Conservation (phyloP, 148 eudicot genomes). For the Heliosperma pusillum region DNA sequence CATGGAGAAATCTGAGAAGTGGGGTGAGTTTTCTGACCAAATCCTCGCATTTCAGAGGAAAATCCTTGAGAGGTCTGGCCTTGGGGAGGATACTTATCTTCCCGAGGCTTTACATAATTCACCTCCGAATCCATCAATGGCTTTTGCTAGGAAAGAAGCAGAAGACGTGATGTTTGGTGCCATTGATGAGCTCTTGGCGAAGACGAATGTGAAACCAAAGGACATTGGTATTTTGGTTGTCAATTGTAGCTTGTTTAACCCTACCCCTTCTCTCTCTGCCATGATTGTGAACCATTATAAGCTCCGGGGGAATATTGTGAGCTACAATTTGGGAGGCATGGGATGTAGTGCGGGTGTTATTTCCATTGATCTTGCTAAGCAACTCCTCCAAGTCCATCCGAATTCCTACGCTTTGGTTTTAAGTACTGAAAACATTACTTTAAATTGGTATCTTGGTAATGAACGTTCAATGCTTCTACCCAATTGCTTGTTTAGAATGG, state of each 20-base stretch:
- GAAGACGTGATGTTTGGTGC: slow-evolving; percentile 80
- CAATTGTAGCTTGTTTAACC: slow-evolving; percentile 81
- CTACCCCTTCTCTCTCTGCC: slow-evolving; percentile 70
- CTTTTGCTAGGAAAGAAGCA: slow-evolving; percentile 62
- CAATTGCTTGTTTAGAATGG: slow-evolving; percentile 79
- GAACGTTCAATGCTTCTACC: slow-evolving; percentile 75
- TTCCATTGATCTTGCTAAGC: slow-evolving; percentile 65
- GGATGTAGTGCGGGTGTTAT: slow-evolving; percentile 82
- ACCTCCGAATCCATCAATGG: slow-evolving; percentile 74
- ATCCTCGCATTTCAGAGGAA: slow-evolving; percentile 56
- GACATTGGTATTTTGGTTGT: slow-evolving; percentile 73
- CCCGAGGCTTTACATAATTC: slow-evolving; percentile 60
- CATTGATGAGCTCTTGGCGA: slow-evolving; percentile 67
- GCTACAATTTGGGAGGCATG: slow-evolving; percentile 76
- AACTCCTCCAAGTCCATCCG: slow-evolving; percentile 74
- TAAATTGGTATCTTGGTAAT: slow-evolving; percentile 74
- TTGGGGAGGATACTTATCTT: slow-evolving; percentile 66
- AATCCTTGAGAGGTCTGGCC: slow-evolving; percentile 73
- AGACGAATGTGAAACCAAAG: slow-evolving; percentile 58
- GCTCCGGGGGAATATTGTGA: slow-evolving; percentile 60
- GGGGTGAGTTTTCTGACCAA: slow-evolving; percentile 47
- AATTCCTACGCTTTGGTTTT: slow-evolving; percentile 68
- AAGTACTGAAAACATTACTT: slow-evolving; percentile 72
- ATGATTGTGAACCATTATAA: slow-evolving; percentile 82
- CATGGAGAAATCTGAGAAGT: slow-evolving; percentile 51